Evolutionary conservation across 1,284 basidiomycete species (phyloP), one percentile per base, ranked within the genome.

Genomic region (Golubevia pallescens): DNA sequence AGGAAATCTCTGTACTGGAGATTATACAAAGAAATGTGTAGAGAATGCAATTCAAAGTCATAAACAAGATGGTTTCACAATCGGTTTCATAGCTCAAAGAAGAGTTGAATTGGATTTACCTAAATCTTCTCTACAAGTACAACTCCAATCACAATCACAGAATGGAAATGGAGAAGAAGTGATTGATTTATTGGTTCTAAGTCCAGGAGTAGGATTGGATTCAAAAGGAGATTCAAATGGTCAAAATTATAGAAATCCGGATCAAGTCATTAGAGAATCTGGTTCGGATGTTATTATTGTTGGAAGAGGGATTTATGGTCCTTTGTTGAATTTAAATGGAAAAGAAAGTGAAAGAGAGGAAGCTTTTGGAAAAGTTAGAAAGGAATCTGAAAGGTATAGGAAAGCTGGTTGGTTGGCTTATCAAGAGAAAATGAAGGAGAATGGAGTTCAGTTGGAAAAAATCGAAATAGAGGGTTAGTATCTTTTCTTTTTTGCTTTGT

Each of bases 271-370:
- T 16, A 86, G 90, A 48, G 90, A 93, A 60, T 90, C 90, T 56
- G 95, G 94, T n/a, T 94, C 93, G 85, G 97, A 99, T 87, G 90
- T 99, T 28, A 99, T 99, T 82, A 99, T 99, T 72, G 97, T 99
- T 51, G 97, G 97, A 14, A 88, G 97, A 65, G 97, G 96, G 0
- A 92, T 99, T 61, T 97, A 97, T 86, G 94, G 93, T 16, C 65
- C 78, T 2, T 57, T 85, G 57, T 73, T 84, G 60, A 71, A 67
- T 0, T 38, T 38, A 10, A 90, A 90, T 67, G 90, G 90, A 52
- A 73, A 85, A 34, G 87, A 89, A 54, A 88, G 90, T 6, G 87
- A 90, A 14, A 88, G 89, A 20, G 89, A 91, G 55, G 88, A 89
- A 32, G 82, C 79, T 1, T 66, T 84, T n/a, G 71, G 42, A 1